Evolutionary conservation across 2,329 filamentous ascomycete genomes (phyloP).

Genomic region (Monosporascus cannonballus): DNA sequence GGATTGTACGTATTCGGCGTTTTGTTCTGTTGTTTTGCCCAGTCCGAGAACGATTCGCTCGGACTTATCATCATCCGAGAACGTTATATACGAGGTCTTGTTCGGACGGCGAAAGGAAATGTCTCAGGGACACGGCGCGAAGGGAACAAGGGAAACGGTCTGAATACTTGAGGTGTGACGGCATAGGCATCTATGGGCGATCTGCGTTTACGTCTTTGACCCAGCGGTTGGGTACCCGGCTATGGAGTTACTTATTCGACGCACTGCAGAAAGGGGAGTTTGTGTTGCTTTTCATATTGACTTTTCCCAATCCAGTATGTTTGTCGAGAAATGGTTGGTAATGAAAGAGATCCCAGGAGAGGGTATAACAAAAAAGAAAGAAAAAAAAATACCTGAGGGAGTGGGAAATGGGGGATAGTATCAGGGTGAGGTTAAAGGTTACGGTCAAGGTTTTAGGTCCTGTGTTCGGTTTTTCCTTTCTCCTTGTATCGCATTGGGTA

Average conservation of each 20-base stretch:
- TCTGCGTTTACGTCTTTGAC: neutral
- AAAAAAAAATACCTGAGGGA: neutral
- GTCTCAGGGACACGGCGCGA: neutral
- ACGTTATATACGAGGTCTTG: neutral
- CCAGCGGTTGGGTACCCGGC: neutral
- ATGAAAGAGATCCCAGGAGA: neutral
- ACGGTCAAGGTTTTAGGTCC: too few species aligned
- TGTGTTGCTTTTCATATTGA: neutral
- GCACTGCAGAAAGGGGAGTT: neutral
- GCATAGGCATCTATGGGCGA: neutral
- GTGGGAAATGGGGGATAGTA: neutral
- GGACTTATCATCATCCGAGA: neutral
- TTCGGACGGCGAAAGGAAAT: neutral
- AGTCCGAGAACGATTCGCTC: neutral
- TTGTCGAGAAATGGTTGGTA: neutral
- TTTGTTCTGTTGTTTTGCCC: slow-evolving; percentile 3
- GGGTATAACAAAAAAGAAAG: neutral
- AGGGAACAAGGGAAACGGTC: neutral
- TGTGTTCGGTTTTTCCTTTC: slow-evolving; percentile 7
- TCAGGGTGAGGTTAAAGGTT: neutral
- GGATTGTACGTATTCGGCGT: slow-evolving; percentile 16
- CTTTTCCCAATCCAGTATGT: neutral
- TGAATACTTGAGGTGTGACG: neutral
- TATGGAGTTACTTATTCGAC: neutral
- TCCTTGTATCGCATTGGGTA: slow-evolving; percentile 7